phyloP scores from a whole-genome alignment of 2,329 filamentous ascomycete species.

The Huntiella decipiens region DNA sequence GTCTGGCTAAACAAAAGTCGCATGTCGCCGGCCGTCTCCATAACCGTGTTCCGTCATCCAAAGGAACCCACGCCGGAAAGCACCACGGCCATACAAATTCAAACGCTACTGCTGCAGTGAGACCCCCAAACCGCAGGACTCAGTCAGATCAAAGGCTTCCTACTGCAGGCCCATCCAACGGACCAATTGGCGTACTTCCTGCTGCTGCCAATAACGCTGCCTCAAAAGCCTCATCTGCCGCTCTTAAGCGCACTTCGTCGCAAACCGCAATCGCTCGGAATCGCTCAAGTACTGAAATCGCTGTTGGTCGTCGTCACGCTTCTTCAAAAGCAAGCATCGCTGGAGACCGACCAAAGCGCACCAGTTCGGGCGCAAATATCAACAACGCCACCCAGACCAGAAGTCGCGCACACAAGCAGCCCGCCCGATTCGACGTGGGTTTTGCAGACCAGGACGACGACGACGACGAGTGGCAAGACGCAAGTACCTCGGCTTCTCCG shows the following conservation, averaged over 20 bases:
- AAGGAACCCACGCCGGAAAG: conserved; percentile 8
- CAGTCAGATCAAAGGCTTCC: conserved; percentile 8
- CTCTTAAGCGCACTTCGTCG: conserved; percentile 9
- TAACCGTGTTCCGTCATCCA: conserved; percentile 9
- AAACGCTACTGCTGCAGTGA: conserved; percentile 3
- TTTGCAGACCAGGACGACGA: conserved; percentile 22
- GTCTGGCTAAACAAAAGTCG: conserved; percentile 9
- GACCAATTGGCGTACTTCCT: background rate
- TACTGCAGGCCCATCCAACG: background rate
- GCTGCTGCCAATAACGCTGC: background rate
- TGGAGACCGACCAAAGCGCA: conserved; percentile 30
- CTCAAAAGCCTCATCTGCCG: background rate
- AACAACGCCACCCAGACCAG: conserved; percentile 21
- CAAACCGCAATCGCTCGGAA: conserved; percentile 10
- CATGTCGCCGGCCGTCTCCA: conserved; percentile 10
- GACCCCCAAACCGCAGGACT: conserved; percentile 9
- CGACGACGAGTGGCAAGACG: conserved; percentile 49
- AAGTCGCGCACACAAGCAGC: conserved; percentile 27
- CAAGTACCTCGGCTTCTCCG: conserved; percentile 43
- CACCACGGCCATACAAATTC: conserved; percentile 7
- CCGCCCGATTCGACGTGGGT: conserved; percentile 46
- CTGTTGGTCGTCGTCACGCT: conserved; percentile 33
- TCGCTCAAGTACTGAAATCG: conserved; percentile 20
- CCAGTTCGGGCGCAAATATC: conserved; percentile 16
- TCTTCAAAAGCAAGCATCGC: conserved; percentile 37